Conservation (phyloP, 768 basidiomycete species). For the Rhodotorula graminis region DNA sequence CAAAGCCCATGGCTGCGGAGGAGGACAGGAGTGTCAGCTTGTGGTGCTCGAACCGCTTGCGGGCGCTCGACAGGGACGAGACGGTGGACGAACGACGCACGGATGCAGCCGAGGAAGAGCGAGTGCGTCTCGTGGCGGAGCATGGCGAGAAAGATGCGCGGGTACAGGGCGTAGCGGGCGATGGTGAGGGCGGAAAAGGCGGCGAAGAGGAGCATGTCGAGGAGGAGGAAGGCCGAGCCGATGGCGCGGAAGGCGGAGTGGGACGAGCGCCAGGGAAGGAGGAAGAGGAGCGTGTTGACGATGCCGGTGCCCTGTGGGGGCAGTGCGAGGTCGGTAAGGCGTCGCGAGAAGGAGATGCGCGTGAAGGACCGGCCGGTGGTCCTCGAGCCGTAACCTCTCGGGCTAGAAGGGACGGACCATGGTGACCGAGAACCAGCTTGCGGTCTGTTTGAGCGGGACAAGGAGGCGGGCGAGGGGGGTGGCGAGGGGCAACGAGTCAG, state of each 20-base stretch:
- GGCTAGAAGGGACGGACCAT: not conserved
- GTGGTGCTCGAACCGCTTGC: too few species aligned
- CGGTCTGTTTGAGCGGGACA: not conserved
- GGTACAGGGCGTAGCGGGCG: slow-evolving; percentile 39
- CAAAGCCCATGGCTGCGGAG: slow-evolving; percentile 38
- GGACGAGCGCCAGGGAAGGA: slow-evolving; percentile 34
- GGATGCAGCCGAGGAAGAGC: slow-evolving; percentile 32
- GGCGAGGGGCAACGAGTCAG: not conserved
- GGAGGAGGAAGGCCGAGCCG: slow-evolving; percentile 38
- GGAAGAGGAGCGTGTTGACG: slow-evolving; percentile 38
- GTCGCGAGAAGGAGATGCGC: not conserved
- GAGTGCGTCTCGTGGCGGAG: slow-evolving; percentile 40
- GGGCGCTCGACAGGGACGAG: too few species aligned
- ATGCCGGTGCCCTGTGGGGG: slow-evolving; percentile 41
- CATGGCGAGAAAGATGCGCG: slow-evolving; percentile 38
- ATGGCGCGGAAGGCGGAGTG: slow-evolving; percentile 39
- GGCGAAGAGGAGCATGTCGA: slow-evolving; percentile 39
- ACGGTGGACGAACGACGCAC: not conserved
- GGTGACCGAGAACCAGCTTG: slow-evolving; percentile 32
- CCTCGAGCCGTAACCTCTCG: too few species aligned
- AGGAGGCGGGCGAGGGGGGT: not conserved
- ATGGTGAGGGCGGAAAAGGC: slow-evolving; percentile 37
- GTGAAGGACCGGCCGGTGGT: not conserved
- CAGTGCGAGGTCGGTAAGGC: too few species aligned
- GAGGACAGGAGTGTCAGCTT: too few species aligned